Percentiles rank a stretch among this genome's conserved stretches.
phyloP scores from a whole-genome alignment of 2,329 filamentous ascomycete genomes.

The Ramichloridium luteum region DNA sequence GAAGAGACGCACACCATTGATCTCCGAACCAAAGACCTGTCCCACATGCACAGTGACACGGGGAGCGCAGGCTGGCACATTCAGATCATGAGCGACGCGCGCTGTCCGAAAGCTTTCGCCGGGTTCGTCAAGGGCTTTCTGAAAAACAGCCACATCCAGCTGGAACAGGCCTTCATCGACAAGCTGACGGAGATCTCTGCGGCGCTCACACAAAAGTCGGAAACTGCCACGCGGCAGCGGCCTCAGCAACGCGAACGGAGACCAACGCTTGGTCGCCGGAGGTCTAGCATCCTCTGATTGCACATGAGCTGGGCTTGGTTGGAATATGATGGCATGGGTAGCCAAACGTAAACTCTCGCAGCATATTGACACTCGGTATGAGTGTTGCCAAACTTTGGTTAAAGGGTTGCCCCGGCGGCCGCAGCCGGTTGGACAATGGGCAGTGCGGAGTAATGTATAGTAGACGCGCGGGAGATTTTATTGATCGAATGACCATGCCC shows the following conservation, averaged over 20 bases:
- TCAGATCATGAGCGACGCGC: constrained; percentile 24
- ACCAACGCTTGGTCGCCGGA: background rate
- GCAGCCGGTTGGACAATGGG: no score
- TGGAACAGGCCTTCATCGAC: constrained; percentile 22
- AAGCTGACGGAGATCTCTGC: constrained; percentile 13
- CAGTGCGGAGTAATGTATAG: no score
- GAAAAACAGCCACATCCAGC: constrained; percentile 21
- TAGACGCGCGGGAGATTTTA: no score
- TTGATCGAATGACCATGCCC: no score
- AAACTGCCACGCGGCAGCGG: constrained; percentile 14
- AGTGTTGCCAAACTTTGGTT: no score
- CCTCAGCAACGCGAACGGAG: background rate
- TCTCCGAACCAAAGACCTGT: constrained; percentile 14
- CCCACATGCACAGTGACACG: constrained; percentile 11
- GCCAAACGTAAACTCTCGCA: no score
- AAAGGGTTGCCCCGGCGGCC: no score
- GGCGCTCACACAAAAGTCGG: constrained; percentile 5
- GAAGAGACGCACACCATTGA: constrained; percentile 7
- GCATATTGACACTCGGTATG: no score
- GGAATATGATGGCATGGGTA: no score
- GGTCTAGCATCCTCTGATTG: background rate
- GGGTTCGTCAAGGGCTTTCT: constrained; percentile 24
- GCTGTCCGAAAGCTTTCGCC: constrained; percentile 21
- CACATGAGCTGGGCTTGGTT: no score
- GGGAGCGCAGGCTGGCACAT: constrained; percentile 19